Conservation (phyloP, 2,329 filamentous ascomycete species). For the Cladosporium sp. region DNA sequence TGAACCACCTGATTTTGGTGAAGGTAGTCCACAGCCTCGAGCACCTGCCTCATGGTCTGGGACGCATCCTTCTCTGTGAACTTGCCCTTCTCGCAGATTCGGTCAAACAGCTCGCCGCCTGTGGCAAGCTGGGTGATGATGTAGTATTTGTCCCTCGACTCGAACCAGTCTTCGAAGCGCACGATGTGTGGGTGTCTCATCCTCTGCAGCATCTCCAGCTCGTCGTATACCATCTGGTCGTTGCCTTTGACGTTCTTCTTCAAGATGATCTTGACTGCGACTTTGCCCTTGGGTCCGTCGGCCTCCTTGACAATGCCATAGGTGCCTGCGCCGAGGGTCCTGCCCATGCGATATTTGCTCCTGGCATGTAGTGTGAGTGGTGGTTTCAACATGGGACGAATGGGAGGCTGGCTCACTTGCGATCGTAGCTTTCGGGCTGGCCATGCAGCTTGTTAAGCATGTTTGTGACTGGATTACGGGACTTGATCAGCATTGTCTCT, state of each 20-base stretch:
- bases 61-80: slow-evolving; percentile 99
- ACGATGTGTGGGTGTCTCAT: slow-evolving; percentile 95
- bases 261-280: slow-evolving; percentile 97
- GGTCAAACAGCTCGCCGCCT: slow-evolving; percentile 94
- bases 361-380: slow-evolving; percentile 47
- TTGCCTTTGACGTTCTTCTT: slow-evolving; percentile 99
- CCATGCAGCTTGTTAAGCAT: slow-evolving; percentile 96
- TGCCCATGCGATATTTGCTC: slow-evolving; percentile 85
- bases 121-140: slow-evolving; percentile 96
- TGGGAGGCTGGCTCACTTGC: slow-evolving; percentile 60
- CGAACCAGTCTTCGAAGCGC: slow-evolving; percentile 97
- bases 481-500: slow-evolving; percentile 10
- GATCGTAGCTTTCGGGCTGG: slow-evolving; percentile 97
- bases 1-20: slow-evolving; percentile 95
- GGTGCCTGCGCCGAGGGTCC: slow-evolving; percentile 91
- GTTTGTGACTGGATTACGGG: slow-evolving; percentile 64
- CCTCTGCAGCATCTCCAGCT: slow-evolving; percentile 87
- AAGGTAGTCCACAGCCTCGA: slow-evolving; percentile 90
- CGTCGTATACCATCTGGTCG: slow-evolving; percentile 98
- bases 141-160: slow-evolving; percentile 99
- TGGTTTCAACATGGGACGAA: slow-evolving; percentile 41
- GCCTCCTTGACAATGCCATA: slow-evolving; percentile 98
- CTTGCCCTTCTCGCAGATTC: slow-evolving; percentile 95
- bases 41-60: slow-evolving; percentile 90
- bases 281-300: slow-evolving; percentile 78